Conservation (phyloP, 139 green algal species). For the Micractinium conductrix region DNA sequence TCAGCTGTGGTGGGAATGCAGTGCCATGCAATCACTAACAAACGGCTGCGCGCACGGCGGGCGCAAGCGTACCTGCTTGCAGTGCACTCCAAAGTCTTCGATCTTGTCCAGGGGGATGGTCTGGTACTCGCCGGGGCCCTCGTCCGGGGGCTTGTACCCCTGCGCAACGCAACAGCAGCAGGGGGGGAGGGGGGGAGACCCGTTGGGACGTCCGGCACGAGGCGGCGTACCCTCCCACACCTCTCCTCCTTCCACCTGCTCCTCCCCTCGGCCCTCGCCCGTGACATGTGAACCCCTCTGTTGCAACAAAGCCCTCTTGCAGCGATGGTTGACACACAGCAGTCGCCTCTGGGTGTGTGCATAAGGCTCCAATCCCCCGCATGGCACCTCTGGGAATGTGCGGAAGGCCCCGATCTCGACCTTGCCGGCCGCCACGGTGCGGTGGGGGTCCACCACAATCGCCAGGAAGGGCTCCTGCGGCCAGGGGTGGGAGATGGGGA, state of each 20-base stretch:
- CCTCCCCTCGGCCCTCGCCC: too few relatives aligned
- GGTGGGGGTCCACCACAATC: constrained; percentile 96
- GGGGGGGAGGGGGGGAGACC: too few relatives aligned
- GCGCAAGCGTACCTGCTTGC: constrained; percentile 48
- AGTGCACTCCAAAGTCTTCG: constrained; percentile 97
- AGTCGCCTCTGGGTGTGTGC: too few relatives aligned
- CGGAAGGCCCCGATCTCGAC: constrained; percentile 97
- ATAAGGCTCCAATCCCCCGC: not conserved
- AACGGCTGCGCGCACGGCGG: too few relatives aligned
- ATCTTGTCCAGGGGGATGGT: constrained; percentile 98
- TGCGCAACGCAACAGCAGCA: constrained; percentile 3
- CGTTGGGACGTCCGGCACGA: too few relatives aligned
- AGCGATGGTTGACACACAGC: too few relatives aligned
- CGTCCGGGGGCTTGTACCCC: constrained; percentile 87
- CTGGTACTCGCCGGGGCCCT: constrained; percentile 92
- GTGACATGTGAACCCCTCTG: too few relatives aligned
- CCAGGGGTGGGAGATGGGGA: too few relatives aligned
- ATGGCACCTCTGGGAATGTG: constrained; percentile 70
- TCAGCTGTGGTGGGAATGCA: not conserved
- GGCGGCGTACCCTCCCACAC: too few relatives aligned
- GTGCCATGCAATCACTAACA: too few relatives aligned
- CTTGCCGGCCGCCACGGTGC: constrained; percentile 95
- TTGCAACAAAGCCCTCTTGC: too few relatives aligned
- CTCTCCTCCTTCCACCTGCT: too few relatives aligned
- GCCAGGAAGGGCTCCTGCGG: constrained; percentile 92